Conservation (phyloP, 1,284 basidiomycete genomes). For the Phlebopus sp. region DNA sequence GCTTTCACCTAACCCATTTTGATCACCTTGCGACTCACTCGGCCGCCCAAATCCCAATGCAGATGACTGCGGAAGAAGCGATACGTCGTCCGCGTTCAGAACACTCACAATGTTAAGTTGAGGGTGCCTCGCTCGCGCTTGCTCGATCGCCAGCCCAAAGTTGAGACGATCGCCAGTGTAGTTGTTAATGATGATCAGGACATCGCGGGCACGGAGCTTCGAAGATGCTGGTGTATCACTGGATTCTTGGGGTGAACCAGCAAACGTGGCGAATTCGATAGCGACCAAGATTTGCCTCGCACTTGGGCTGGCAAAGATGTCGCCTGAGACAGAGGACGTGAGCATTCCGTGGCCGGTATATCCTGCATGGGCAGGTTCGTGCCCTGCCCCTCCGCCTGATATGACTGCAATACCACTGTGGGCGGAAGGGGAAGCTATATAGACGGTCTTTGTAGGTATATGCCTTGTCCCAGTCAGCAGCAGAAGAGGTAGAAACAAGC, state of each 20-base stretch:
- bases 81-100: slow-evolving; percentile 68
- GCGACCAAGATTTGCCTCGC: slow-evolving; percentile 54
- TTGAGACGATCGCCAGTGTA: slow-evolving; percentile 64
- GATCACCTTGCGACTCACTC: slow-evolving; percentile 11
- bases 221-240: background rate
- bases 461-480: slow-evolving; percentile 26
- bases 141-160: slow-evolving; percentile 68
- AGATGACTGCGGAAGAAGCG: slow-evolving; percentile 39
- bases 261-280: slow-evolving; percentile 44
- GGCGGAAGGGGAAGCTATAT: slow-evolving; percentile 33
- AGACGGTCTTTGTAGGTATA: slow-evolving; percentile 38
- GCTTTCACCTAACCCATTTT: no score
- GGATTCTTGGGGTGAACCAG: slow-evolving; percentile 7
- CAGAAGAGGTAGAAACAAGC: background rate
- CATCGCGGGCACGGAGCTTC: slow-evolving; percentile 22
- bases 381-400: slow-evolving; percentile 66
- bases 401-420: slow-evolving; percentile 49
- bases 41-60: slow-evolving; percentile 7
- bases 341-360: slow-evolving; percentile 62
- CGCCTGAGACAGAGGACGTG: slow-evolving; percentile 56
- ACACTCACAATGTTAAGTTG: slow-evolving; percentile 48
- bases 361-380: slow-evolving; percentile 67
- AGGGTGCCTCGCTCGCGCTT: slow-evolving; percentile 40
- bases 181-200: slow-evolving; percentile 46
- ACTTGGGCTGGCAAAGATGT: slow-evolving; percentile 65